Evolutionary conservation across 805 yeast species (phyloP).

Genomic region (Nakazawaea laoshanensis): DNA sequence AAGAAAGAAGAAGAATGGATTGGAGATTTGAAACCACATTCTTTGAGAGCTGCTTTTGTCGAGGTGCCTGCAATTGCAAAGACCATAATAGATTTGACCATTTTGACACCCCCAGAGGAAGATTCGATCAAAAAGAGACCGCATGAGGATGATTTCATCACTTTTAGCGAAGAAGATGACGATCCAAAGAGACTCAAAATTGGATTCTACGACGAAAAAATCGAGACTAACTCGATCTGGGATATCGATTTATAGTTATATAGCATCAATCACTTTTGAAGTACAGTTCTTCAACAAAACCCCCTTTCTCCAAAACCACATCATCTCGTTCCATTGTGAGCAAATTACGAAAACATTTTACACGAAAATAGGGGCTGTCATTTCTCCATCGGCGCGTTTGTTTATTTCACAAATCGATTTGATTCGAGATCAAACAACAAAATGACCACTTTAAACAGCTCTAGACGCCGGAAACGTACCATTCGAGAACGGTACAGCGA

Average conservation of each 20-base stretch:
- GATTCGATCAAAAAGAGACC: constrained; percentile 12
- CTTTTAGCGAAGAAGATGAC: constrained; percentile 12
- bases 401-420: too few relatives aligned
- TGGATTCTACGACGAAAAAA: constrained; percentile 10
- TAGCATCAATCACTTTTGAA: not conserved
- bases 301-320: too few relatives aligned
- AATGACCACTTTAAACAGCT: too few relatives aligned
- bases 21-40: constrained; percentile 35
- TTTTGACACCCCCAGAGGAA: constrained; percentile 28
- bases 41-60: constrained; percentile 35
- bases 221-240: constrained; percentile 15
- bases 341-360: too few relatives aligned
- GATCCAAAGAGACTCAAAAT: constrained; percentile 9
- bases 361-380: too few relatives aligned
- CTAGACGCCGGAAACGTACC: too few relatives aligned
- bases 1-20: constrained; percentile 18
- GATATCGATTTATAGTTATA: constrained; percentile 13
- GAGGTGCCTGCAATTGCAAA: constrained; percentile 31
- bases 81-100: constrained; percentile 15
- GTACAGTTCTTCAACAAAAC: too few relatives aligned
- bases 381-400: too few relatives aligned
- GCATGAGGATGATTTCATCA: constrained; percentile 9
- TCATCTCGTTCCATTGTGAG: too few relatives aligned
- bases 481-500: too few relatives aligned
- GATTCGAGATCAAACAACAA: too few relatives aligned